These are phyloP conservation scores for Thecaphora thlaspeos DNA, from an alignment of 1,284 basidiomycete genomes.

Conservation along the genomic window DNA sequence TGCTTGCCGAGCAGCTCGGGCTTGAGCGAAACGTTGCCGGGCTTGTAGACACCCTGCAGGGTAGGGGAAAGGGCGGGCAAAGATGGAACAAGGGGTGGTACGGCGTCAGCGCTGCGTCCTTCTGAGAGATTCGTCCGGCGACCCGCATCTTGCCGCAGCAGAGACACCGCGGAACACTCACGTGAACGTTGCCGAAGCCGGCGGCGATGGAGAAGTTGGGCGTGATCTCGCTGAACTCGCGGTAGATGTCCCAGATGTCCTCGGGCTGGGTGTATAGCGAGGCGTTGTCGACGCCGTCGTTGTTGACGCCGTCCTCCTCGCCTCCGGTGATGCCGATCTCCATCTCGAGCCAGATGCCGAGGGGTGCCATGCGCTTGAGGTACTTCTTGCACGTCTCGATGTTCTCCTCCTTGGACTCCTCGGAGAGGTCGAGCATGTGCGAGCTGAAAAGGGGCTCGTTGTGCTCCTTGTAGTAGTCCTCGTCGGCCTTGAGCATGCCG, in stretches of 20 bases:
- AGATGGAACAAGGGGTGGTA: no score
- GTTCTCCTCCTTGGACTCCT: conserved; percentile 96
- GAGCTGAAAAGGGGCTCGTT: conserved; percentile 93
- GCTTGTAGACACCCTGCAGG: conserved; percentile 54
- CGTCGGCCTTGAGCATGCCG: conserved; percentile 96
- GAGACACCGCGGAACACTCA: conserved; percentile 10
- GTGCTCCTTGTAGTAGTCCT: conserved; percentile 85
- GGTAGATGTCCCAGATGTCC: conserved; percentile 84
- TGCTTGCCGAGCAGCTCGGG: conserved; percentile 91
- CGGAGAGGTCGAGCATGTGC: conserved; percentile 99
- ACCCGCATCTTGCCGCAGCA: no score
- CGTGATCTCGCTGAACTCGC: conserved; percentile 76
- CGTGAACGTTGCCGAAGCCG: conserved; percentile 95
- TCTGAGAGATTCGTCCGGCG: no score
- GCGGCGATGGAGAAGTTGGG: conserved; percentile 97
- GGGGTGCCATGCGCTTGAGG: conserved; percentile 84
- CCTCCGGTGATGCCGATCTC: conserved; percentile 99
- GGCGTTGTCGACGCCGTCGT: conserved; percentile 82
- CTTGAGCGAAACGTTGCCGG: conserved; percentile 72
- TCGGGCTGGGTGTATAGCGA: conserved; percentile 96
- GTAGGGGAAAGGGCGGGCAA: no score
- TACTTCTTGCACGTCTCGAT: conserved; percentile 91
- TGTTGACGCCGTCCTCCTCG: conserved; percentile 90
- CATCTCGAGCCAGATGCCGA: conserved; percentile 98
- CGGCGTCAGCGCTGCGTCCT: no score